Evolutionary conservation across 2,329 filamentous ascomycete genomes (phyloP), one percentile per base, ranked within the genome.

Genomic region (Lachnellula arida): DNA sequence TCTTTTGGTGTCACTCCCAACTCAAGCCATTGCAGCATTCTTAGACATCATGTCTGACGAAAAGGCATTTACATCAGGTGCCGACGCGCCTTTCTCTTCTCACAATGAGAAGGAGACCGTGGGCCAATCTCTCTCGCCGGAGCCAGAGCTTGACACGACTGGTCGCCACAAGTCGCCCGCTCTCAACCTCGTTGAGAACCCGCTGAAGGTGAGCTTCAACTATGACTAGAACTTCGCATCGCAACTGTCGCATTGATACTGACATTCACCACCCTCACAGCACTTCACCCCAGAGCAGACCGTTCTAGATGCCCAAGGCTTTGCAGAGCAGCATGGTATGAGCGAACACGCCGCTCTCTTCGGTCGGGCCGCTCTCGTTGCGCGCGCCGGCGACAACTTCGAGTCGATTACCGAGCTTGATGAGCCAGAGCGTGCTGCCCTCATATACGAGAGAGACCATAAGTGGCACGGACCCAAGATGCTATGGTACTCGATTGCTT

Each of bases 401-500:
- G 60, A 63, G 39, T 52, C 54, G 46, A 35, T 63, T 12, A 19
- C 42, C 19, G 59, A 63, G 22, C 55, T 74, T 32, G 54, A 63
- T 9, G 62, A 67, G 22, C 68, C 72, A 53, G 66, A 67, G 32
- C 62, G 63, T 15, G 56, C 61, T 8, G 57, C 84, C 55, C 51
- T 62, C 15, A 53, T 51, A 11, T 62, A 84, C 55, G 86, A 89
- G 69, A 74, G 79, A 42, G 74, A 81, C 32, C 84, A 89, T 76
- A 86, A 85, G 66, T 89, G 86, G 82, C 77, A 80, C 57, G 77
- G 84, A 32, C 83, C 86, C 0, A 75, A 68, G 65, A 78, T 79
- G 55, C 75, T 89, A 11, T 85, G 84, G 72, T 77, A 86, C 61
- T 87, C 86, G 35, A 86, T 89, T 61, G 74, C 79, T 8, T 80